Percentiles rank a stretch among this genome's conserved stretches.
Evolutionary conservation across 192 early-diverging fungal genomes (phyloP).

Genomic region (Coemansia sp.): DNA sequence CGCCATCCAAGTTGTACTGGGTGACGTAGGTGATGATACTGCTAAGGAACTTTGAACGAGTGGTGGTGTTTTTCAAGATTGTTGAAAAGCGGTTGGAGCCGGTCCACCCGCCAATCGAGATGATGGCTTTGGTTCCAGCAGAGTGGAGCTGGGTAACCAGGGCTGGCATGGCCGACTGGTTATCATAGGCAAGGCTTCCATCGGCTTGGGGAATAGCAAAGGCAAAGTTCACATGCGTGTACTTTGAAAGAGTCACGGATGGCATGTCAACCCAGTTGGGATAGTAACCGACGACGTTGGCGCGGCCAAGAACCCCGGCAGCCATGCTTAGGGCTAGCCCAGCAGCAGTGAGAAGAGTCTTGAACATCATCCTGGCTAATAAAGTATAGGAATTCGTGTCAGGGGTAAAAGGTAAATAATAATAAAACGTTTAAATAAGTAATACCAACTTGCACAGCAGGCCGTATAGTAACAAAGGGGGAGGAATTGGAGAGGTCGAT

Average conservation of each 20-base stretch:
- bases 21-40: slow-evolving; percentile 36
- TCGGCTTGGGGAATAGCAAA: slow-evolving; percentile 43
- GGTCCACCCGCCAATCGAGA: slow-evolving; percentile 72
- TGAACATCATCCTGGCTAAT: slow-evolving; percentile 2
- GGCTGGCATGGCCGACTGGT: slow-evolving; percentile 5
- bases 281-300: slow-evolving; percentile 28
- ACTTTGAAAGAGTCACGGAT: slow-evolving; percentile 18
- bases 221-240: slow-evolving; percentile 59
- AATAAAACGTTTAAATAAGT: too few species aligned
- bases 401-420: neutral
- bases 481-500: neutral
- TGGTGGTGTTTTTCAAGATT: slow-evolving; percentile 38
- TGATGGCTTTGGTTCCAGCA: slow-evolving; percentile 43
- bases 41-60: slow-evolving; percentile 24
- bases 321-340: slow-evolving; percentile 4
- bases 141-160: slow-evolving; percentile 9
- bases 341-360: slow-evolving; percentile 2
- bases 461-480: neutral
- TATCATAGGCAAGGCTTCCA: slow-evolving; percentile 14
- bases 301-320: slow-evolving; percentile 7
- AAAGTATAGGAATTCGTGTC: neutral
- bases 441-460: too few species aligned
- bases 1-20: too few species aligned
- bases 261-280: slow-evolving; percentile 30
- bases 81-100: slow-evolving; percentile 59